phyloP scores from a whole-genome alignment of 164 flowering plant species.

The Magnolia sinica region DNA sequence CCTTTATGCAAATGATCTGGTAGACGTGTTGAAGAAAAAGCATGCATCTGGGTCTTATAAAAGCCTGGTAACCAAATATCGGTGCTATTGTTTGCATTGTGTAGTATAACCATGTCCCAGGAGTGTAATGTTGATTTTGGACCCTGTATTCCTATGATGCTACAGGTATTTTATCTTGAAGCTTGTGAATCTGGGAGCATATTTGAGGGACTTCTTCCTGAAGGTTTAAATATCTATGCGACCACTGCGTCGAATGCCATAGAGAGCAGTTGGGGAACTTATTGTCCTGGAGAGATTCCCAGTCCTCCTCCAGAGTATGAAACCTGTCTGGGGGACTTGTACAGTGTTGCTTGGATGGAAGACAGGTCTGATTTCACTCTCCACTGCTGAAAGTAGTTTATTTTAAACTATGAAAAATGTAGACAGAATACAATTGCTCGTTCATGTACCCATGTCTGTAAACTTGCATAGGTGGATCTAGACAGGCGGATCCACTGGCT shows the following conservation, averaged over 20 bases:
- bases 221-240: conserved; percentile 77
- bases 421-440: too few species aligned
- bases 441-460: too few species aligned
- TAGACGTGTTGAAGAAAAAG: conserved; percentile 39
- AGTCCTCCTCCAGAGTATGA: conserved; percentile 75
- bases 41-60: conserved; percentile 57
- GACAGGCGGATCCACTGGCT: too few species aligned
- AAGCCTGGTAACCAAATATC: conserved; percentile 44
- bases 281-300: conserved; percentile 75
- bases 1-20: conserved; percentile 49
- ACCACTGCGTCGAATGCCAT: conserved; percentile 84
- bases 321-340: conserved; percentile 89
- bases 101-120: not conserved
- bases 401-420: too few species aligned
- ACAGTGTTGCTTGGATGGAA: conserved; percentile 95
- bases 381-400: not conserved
- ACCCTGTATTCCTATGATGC: not conserved
- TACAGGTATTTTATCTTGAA: conserved; percentile 86
- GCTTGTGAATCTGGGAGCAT: conserved; percentile 98
- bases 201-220: conserved; percentile 85
- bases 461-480: too few species aligned
- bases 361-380: conserved; percentile 50
- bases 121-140: not conserved
- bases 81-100: not conserved
- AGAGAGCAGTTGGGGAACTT: conserved; percentile 90